Conservation (phyloP, 805 yeast species). For the Candida glaebosa region DNA sequence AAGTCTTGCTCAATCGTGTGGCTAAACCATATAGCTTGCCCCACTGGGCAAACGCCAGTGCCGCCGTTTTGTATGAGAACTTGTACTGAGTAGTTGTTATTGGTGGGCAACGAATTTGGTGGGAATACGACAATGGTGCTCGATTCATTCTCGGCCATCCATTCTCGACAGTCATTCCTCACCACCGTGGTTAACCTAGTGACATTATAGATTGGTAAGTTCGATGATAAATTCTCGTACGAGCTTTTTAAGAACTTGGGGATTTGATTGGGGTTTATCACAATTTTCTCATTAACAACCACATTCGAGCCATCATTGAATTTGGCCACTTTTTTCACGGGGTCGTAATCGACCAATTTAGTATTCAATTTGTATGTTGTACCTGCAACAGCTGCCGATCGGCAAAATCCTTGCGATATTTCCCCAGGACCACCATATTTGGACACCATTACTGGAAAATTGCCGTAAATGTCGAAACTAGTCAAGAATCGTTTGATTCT, state of each 20-base stretch:
- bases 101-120: conserved; percentile 65
- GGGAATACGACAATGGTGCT: conserved; percentile 93
- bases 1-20: conserved; percentile 69
- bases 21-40: conserved; percentile 87
- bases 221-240: conserved; percentile 39
- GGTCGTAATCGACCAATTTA: conserved; percentile 60
- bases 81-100: conserved; percentile 75
- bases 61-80: conserved; percentile 85
- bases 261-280: conserved; percentile 67
- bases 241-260: conserved; percentile 42
- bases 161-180: conserved; percentile 81
- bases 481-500: conserved; percentile 79
- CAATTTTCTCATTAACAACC: conserved; percentile 73
- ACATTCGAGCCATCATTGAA: conserved; percentile 75
- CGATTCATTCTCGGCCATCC: conserved; percentile 84
- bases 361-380: conserved; percentile 86
- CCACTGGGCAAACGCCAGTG: conserved; percentile 82
- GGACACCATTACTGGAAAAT: conserved; percentile 86
- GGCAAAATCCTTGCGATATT: conserved; percentile 91
- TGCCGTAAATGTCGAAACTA: conserved; percentile 89
- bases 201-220: conserved; percentile 47
- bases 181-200: conserved; percentile 81
- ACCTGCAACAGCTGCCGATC: conserved; percentile 98
- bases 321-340: conserved; percentile 59
- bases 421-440: conserved; percentile 97